Evolutionary conservation across 305 asterid species (phyloP), one percentile per base, ranked within the genome.

Genomic region (Nicotiana rustica): DNA sequence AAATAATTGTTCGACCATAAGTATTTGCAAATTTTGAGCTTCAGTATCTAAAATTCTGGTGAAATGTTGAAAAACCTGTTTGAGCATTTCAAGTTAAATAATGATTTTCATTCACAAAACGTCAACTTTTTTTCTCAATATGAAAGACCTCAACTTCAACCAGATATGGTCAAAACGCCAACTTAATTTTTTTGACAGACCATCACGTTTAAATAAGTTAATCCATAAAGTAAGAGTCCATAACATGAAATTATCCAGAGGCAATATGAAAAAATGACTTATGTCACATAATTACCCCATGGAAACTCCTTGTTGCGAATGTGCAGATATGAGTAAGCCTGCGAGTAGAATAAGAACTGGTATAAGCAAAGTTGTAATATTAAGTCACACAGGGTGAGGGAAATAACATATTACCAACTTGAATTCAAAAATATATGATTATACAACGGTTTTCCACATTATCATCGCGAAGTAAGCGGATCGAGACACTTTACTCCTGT

Each of bases 251-350:
- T 15, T 13, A 52, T 5, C 49, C 31, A 21, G 7, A 55, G 60
- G 19, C 17, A 75, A 81, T 21, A 41, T 52, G 15, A 78, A 59
- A 9, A 71, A 5, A 80, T 15, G n/a, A 69, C 3, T 1, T 5
- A 25, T 21, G 64, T 38, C 33, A 64, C 56, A 82, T n/a, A 84
- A 82, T 79, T 87, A 92, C 97, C 97, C 97, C 97, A 93, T 55
- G 97, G 97, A 86, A 93, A 93, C 87, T 93, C 97, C 91, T 93
- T 92, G 86, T 87, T 93, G 77, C 97, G 97, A 86, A 93, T 90
- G 88, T 89, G 97, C 86, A 93, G 80, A 85, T 93, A 92, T 3
- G 93, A 86, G 77, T 91, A 92, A 19, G 94, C 65, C 97, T 93
- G 93, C 89, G 88, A 49, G 9, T 65, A 86, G n/a, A 65, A 62